Conservation (phyloP, 768 basidiomycete species). For the Suillus tomentosus region DNA sequence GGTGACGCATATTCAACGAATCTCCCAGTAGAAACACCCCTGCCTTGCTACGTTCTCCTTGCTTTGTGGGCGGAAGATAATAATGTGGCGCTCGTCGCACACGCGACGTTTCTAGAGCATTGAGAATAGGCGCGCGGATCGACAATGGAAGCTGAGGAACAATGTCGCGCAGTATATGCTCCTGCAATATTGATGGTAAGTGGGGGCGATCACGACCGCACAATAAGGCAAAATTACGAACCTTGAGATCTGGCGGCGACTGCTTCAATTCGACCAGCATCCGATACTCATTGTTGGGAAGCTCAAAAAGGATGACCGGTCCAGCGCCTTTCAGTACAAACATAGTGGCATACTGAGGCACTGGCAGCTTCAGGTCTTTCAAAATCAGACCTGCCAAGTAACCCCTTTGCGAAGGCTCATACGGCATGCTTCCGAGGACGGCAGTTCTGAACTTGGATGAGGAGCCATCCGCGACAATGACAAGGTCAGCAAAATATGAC, state of each 20-base stretch:
- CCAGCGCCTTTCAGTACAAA: conserved; percentile 71
- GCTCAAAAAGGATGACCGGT: conserved; percentile 87
- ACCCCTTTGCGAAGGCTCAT: conserved; percentile 55
- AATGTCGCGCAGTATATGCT: conserved; percentile 65
- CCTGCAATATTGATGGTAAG: conserved; percentile 35
- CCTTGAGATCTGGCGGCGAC: conserved; percentile 79
- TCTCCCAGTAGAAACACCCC: conserved; percentile 85
- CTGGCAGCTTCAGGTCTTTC: conserved; percentile 67
- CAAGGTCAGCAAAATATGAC: conserved; percentile 65
- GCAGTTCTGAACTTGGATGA: conserved; percentile 80
- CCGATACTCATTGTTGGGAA: conserved; percentile 77
- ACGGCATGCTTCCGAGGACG: conserved; percentile 49
- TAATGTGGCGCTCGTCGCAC: conserved; percentile 89
- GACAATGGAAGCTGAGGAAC: conserved; percentile 73
- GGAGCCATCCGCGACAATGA: conserved; percentile 87
- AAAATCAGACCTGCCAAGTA: conserved; percentile 84
- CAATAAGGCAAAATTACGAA: conserved; percentile 23
- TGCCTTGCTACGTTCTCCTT: conserved; percentile 49
- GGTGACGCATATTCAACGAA: conserved; percentile 96
- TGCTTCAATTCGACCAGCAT: conserved; percentile 86
- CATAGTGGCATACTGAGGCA: conserved; percentile 74
- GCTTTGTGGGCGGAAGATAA: conserved; percentile 77
- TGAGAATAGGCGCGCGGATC: conserved; percentile 60
- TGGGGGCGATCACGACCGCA: conserved; percentile 9
- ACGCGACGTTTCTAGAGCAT: conserved; percentile 70